Base-by-base conservation (phyloP, 2,329 filamentous ascomycete genomes). In the Cryphonectria nitschkei region DNA sequence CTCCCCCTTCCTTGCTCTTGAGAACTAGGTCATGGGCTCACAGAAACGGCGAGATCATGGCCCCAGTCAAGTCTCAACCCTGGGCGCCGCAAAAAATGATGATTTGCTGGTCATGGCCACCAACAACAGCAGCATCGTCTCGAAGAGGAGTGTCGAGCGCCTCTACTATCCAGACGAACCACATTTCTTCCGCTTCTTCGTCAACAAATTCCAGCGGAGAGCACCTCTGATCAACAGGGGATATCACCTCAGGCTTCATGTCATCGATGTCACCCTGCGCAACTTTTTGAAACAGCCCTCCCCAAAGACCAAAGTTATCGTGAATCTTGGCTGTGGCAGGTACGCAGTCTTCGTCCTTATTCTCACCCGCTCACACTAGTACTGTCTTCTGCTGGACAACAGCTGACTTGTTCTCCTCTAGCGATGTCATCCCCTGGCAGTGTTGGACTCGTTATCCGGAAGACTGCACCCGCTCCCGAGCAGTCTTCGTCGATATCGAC, bases 251-350 rank as follows among this genome's bases (percentile, higher is more conserved):
- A 89, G 94, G 41, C 92, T 97, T 84, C 91, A 92, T 78, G 91
- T 93, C 22, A 90, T 98, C 71, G 93, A 97, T 77, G 85, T 90
- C 73, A 86, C 90, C 6, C 90, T 97, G 26, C 86, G 87, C 29
- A 84, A 87, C n/a, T 97, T 97, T 75, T 84, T 97, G 71, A 82
- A 83, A 68, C 77, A 77, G 61, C 78, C 78, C 19, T 80, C 84
- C 9, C 81, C 83, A 26, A 83, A 84, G 43, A 90, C 87, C 73
- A 97, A 94, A 79, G 85, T 95, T 5, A 85, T 97, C 14, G 85
- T 97, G 63, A 97, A 97, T 77, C 82, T 97, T 50, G 94, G 95
- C 34, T 97, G 93, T 84, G 95, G 95, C 80, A 97, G 93, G 94
- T 95, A 82, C 88, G 92, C 86, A 41, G 43, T 66, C 58, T 52